Base-by-base conservation (phyloP, 2,329 filamentous ascomycete species). In the Hymenoscyphus infarciens region DNA sequence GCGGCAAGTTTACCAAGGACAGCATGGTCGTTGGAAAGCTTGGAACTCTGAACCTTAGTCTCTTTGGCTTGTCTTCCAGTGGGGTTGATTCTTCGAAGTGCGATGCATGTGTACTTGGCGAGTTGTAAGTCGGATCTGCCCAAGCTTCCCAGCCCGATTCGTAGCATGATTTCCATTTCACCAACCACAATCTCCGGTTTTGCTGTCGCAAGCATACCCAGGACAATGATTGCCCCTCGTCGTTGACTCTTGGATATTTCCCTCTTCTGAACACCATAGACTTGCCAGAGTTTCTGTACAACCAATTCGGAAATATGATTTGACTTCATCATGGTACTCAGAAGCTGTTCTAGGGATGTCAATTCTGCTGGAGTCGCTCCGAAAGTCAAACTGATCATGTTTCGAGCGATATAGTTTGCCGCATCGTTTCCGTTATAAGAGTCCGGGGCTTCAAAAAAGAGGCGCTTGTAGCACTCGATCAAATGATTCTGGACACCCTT, bases 341-440 rank as follows among this genome's bases (percentile, higher is more conserved):
- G 82, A 3, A 99, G 82, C 76, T 99, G 95, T 76, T 99, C 95
- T 8, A 99, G 82, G 56, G 92, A 98, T 0, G 95, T 99, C 61
- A 99, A 80, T 74, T 99, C 95, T 0, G 96, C 95, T 0, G 94
- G 92, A 0, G 94, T 96, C 1, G 94, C 93, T 31, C 93, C 94
- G 75, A 97, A 98, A 0, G 95, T 99, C 72, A 99, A 79, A 81
- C 93, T 97, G 76, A 98, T 98, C 94, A 99, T 99, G 77, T 98
- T 99, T 66, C 93, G 87, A 29, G 94, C 94, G 72, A 99, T 89
- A 74, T 96, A 99, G 75, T 96, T 97, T 56, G 95, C 93, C 2
- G 93, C 88, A 73, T 97, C 93, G 69, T 97, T 97, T 33, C 87
- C 80, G 63, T 84, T 91, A 77, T 97, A 97, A 4, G 87, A 87